A percentile compares a stretch with the other conserved stretches of the same genome.
These are phyloP conservation scores for Primulina huaijiensis DNA, from an alignment of 257 asterid genomes.

Conservation along the genomic window DNA sequence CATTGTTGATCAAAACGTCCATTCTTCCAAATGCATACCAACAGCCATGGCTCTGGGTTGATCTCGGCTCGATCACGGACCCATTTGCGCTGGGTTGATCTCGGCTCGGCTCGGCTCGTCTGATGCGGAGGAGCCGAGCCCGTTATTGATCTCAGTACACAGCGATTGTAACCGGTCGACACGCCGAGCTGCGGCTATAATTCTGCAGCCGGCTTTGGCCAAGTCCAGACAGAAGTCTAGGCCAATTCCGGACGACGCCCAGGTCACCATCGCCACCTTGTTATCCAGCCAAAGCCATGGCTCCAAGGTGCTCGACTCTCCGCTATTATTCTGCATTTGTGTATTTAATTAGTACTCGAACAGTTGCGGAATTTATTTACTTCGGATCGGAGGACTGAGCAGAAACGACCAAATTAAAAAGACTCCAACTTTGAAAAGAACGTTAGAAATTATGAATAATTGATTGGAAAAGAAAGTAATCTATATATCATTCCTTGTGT, in stretches of 20 bases:
- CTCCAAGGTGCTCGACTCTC: slow-evolving; percentile 24
- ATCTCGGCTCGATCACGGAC: slow-evolving; percentile 32
- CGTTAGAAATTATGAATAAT: too few relatives aligned
- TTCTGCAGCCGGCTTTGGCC: slow-evolving; percentile 44
- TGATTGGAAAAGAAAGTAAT: too few relatives aligned
- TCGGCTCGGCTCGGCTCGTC: neutral
- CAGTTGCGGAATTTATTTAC: too few relatives aligned
- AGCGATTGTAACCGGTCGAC: slow-evolving; percentile 42
- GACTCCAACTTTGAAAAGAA: too few relatives aligned
- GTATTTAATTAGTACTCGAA: neutral
- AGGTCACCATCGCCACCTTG: slow-evolving; percentile 52
- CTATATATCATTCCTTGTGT: too few relatives aligned
- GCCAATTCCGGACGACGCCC: slow-evolving; percentile 56
- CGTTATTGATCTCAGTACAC: slow-evolving; percentile 38
- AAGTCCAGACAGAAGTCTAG: slow-evolving; percentile 39
- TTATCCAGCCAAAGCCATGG: slow-evolving; percentile 29
- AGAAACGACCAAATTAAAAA: too few relatives aligned
- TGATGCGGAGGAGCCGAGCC: neutral
- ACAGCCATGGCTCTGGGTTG: slow-evolving; percentile 53
- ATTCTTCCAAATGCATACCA: slow-evolving; percentile 63
- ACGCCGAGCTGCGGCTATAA: slow-evolving; percentile 53
- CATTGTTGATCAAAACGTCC: slow-evolving; percentile 63
- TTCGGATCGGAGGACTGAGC: too few relatives aligned
- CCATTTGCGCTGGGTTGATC: slow-evolving; percentile 25
- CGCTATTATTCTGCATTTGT: slow-evolving; percentile 5